phyloP scores from a whole-genome alignment of 257 asterid species.

The Haberlea rhodopensis region DNA sequence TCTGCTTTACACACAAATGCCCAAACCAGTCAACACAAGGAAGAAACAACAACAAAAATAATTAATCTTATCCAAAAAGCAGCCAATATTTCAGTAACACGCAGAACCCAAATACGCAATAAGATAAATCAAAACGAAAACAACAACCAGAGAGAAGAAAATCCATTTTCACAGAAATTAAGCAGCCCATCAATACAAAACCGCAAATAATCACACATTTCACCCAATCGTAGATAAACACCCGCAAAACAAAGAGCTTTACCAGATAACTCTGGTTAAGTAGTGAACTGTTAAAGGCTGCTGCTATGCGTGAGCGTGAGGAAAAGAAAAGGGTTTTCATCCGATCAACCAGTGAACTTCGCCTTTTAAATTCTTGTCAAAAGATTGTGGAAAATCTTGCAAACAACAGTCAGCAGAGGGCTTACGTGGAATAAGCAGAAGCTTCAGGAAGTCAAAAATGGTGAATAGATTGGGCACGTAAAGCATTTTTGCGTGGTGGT shows the following conservation, averaged over 20 bases:
- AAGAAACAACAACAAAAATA: not conserved
- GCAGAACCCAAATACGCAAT: not conserved
- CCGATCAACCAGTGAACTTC: not conserved
- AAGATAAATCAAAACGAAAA: constrained; percentile 6
- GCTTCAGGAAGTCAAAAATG: constrained; percentile 18
- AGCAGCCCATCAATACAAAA: constrained; percentile 16
- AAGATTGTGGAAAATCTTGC: constrained; percentile 4
- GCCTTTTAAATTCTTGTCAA: not conserved
- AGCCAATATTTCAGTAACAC: constrained; percentile 7
- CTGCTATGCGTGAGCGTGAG: not conserved
- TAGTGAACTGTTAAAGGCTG: not conserved
- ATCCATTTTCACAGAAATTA: constrained; percentile 7
- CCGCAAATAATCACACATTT: not conserved
- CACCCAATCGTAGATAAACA: not conserved
- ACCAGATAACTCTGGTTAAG: constrained; percentile 23
- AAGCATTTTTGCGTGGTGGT: constrained; percentile 27
- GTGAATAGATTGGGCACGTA: constrained; percentile 31
- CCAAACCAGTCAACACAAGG: not conserved
- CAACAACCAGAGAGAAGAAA: constrained; percentile 14
- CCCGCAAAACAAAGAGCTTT: constrained; percentile 3
- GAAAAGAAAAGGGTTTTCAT: not conserved
- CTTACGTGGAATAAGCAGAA: constrained; percentile 7
- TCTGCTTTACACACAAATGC: not conserved
- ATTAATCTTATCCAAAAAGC: constrained; percentile 1
- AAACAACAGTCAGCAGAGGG: constrained; percentile 3